Base-by-base conservation (phyloP, 495 filamentous ascomycete genomes). In the Aspergillus cristatus region DNA sequence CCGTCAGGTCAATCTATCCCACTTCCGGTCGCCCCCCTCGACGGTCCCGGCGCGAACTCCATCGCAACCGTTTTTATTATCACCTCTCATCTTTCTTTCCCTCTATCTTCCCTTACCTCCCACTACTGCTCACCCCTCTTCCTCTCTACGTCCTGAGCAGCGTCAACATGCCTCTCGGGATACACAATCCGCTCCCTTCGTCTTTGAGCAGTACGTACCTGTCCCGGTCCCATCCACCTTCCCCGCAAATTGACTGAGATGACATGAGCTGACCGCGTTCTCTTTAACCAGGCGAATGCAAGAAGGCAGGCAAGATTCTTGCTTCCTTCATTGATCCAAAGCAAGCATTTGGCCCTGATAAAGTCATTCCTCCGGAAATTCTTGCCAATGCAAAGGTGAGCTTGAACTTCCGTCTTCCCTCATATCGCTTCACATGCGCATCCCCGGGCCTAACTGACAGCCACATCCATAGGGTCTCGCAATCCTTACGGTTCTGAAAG, bases 261-360 rank as follows among this genome's bases (percentile, higher is more conserved):
- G 20, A 8, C 20, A 4, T 4, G 20, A 39, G 51, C 55, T 63
- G 39, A 58, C 47, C 28, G 31, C 40, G 22, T 38, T 32, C 28
- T 29, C 12, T 36, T 32, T 40, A 3, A 34, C 51, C 53, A 86
- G 81, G 79, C 60, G 87, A 94, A 63, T 93, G 87, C 66, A 86
- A 79, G 60, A 93, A 93, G 62, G 84, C 81, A 46, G 83, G 81
- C 41, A 94, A 91, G 67, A 96, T 97, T 48, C 75, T 98, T 32
- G 74, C 86, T 28, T 95, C 90, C 3, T 98, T 98, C 51, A 75
- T 98, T 48, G 91, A 98, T 53, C 93, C 91, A 13, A 75, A 76
- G 47, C 91, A 97, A 71, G 70, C 93, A 10, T 96, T 97, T 58
- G 86, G 90, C 3, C 91, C 91, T 24, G 91, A 98, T 58, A 97